phyloP scores from a whole-genome alignment of 139 green algal genomes.

The Chlorella sorokiniana region DNA sequence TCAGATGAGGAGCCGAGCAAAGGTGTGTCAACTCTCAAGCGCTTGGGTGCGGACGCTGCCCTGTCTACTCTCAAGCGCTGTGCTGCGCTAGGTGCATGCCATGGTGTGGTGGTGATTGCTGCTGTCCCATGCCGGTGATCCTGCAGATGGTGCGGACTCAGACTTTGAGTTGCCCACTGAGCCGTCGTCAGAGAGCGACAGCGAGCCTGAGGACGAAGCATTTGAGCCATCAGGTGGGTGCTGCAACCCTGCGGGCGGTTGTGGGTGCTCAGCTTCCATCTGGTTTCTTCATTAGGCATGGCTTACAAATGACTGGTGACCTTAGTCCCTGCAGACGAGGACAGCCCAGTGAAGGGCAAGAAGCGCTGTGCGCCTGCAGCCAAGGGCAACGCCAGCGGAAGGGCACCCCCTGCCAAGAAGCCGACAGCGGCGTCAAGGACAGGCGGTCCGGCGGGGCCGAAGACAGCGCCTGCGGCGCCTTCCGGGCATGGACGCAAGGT shows the following conservation, averaged over 20 bases:
- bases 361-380: background rate
- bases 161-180: background rate
- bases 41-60: too few species aligned
- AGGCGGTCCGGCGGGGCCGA: background rate
- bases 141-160: background rate
- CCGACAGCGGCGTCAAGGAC: background rate
- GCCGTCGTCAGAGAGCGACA: background rate
- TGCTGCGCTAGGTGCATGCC: too few species aligned
- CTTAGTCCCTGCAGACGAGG: background rate
- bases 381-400: background rate
- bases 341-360: background rate
- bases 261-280: too few species aligned
- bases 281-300: too few species aligned
- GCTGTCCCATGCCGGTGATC: too few species aligned
- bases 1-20: too few species aligned
- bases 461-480: background rate
- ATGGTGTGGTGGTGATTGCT: too few species aligned
- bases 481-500: too few species aligned
- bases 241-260: too few species aligned
- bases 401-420: slow-evolving; percentile 10
- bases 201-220: background rate
- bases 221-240: background rate
- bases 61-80: too few species aligned
- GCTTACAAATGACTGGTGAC: too few species aligned
- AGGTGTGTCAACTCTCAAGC: too few species aligned